These are phyloP conservation scores for Erythrophleum fordii DNA, from an alignment of 306 rosid genomes.

Conservation along the genomic window DNA sequence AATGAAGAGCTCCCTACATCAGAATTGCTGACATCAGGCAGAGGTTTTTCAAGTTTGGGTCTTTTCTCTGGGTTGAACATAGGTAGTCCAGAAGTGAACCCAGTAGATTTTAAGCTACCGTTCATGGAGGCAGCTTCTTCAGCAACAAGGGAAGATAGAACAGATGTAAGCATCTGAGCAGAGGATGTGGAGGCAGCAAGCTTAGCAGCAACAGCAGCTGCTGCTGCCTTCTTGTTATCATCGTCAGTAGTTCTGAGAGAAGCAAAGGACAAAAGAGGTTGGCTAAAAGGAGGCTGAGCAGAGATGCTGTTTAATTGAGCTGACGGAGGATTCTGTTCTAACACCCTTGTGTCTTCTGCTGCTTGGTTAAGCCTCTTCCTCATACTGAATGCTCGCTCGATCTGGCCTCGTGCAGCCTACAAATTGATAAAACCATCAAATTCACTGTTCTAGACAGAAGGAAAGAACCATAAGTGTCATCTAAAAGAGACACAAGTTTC, in stretches of 20 bases:
- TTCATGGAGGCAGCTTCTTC: constrained; percentile 77
- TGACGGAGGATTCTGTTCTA: constrained; percentile 51
- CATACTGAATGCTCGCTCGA: constrained; percentile 57
- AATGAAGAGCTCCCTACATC: constrained; percentile 49
- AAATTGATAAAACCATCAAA: constrained; percentile 27
- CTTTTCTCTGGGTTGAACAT: constrained; percentile 65
- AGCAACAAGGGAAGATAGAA: constrained; percentile 75
- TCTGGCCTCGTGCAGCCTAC: constrained; percentile 67
- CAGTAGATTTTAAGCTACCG: constrained; percentile 49
- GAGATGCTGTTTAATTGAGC: constrained; percentile 42
- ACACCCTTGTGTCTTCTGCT: constrained; percentile 50
- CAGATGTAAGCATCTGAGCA: constrained; percentile 77
- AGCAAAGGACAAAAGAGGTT: constrained; percentile 51
- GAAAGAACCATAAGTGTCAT: background rate
- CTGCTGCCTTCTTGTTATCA: constrained; percentile 67
- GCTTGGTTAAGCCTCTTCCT: constrained; percentile 52
- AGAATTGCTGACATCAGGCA: constrained; percentile 54
- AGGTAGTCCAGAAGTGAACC: constrained; percentile 50
- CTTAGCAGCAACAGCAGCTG: constrained; percentile 78
- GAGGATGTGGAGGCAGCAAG: constrained; percentile 78
- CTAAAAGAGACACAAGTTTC: background rate
- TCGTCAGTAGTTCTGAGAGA: constrained; percentile 60
- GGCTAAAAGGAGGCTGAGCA: constrained; percentile 47
- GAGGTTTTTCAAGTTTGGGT: constrained; percentile 63
- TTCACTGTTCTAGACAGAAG: background rate